Conservation (phyloP, 164 flowering plant species). For the Vitis rupestris region DNA sequence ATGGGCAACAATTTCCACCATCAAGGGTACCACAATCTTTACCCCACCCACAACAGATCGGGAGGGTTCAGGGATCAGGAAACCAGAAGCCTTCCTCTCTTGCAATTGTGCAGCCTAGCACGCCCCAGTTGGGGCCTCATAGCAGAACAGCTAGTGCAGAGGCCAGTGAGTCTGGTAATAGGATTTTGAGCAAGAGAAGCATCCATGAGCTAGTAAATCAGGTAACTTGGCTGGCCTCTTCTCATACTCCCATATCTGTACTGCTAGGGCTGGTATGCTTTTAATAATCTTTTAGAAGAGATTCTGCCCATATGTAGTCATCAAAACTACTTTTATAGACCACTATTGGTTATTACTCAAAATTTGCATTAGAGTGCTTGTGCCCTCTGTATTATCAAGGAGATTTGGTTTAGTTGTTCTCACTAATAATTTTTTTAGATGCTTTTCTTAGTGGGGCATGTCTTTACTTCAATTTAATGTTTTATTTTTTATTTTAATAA, state of each 20-base stretch:
- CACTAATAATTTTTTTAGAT: background rate
- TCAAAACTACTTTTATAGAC: background rate
- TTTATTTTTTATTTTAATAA: no score
- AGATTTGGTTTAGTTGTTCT: background rate
- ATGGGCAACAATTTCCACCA: conserved; percentile 47
- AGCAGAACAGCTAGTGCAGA: conserved; percentile 36
- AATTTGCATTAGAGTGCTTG: background rate
- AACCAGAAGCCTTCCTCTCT: conserved; percentile 52
- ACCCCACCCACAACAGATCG: conserved; percentile 49
- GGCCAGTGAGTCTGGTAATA: conserved; percentile 45
- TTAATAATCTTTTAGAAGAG: no score
- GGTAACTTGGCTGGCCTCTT: conserved; percentile 31
- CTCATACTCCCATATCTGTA: background rate
- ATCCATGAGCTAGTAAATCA: conserved; percentile 80
- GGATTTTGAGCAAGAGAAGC: conserved; percentile 81
- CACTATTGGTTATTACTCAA: background rate
- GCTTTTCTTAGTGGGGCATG: no score
- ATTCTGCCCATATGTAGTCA: no score
- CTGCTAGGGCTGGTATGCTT: background rate
- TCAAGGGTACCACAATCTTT: conserved; percentile 46
- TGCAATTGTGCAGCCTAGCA: conserved; percentile 31
- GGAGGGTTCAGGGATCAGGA: conserved; percentile 42
- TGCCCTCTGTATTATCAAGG: background rate
- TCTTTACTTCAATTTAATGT: no score
- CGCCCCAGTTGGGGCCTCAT: conserved; percentile 31